These are phyloP conservation scores for Yamadazyma taylorii DNA, from an alignment of 1,139 yeast genomes.

Conservation along the genomic window DNA sequence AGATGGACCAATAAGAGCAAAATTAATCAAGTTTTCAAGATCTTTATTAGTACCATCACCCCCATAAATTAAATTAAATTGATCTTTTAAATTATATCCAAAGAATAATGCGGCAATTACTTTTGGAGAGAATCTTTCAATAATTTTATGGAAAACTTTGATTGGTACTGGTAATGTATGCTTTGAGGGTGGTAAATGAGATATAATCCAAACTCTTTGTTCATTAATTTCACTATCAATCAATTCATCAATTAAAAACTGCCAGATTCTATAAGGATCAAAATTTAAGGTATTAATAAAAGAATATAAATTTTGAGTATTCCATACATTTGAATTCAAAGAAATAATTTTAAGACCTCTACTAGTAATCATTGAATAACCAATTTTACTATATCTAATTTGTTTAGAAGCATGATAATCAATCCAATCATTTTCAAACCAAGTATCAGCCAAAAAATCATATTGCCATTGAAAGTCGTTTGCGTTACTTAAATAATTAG, in stretches of 20 bases:
- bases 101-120: constrained; percentile 34
- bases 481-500: constrained; percentile 13
- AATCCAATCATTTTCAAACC: constrained; percentile 42
- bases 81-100: constrained; percentile 28
- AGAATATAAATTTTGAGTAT: constrained; percentile 25
- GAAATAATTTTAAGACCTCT: constrained; percentile 32
- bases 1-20: constrained; percentile 33
- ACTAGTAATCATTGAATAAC: constrained; percentile 24
- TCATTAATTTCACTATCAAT: constrained; percentile 26
- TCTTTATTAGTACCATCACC: constrained; percentile 20
- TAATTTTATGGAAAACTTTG: constrained; percentile 25
- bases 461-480: constrained; percentile 27
- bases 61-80: constrained; percentile 26
- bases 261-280: constrained; percentile 29
- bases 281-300: constrained; percentile 24
- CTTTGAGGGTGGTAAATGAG: constrained; percentile 27
- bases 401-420: constrained; percentile 28
- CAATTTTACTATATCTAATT: constrained; percentile 29
- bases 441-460: constrained; percentile 27
- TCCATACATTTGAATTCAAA: constrained; percentile 33
- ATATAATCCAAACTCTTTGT: constrained; percentile 35
- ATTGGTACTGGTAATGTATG: constrained; percentile 28
- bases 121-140: constrained; percentile 33
- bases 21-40: constrained; percentile 23
- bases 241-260: constrained; percentile 29